Conservation (phyloP, 2,329 filamentous ascomycete species). For the Hortaea sp. region DNA sequence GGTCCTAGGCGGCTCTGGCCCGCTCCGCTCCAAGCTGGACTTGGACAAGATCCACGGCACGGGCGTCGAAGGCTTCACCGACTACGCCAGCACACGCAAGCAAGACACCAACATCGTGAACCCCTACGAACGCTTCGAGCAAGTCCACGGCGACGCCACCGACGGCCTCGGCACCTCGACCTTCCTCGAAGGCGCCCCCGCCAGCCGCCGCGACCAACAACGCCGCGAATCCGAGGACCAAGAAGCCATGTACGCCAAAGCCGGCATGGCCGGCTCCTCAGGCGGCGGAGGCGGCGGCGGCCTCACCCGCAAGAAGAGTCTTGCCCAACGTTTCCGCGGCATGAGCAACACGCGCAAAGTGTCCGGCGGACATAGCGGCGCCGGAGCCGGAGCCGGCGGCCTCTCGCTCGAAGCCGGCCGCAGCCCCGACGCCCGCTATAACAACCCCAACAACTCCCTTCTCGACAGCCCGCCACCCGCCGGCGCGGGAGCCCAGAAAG, state of each 20-base stretch:
- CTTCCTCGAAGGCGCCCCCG: conserved; percentile 88
- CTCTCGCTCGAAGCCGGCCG: neutral
- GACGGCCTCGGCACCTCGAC: conserved; percentile 86
- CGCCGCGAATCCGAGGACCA: conserved; percentile 61
- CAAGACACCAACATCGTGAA: conserved; percentile 47
- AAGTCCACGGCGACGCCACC: conserved; percentile 74
- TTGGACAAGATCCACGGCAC: conserved; percentile 80
- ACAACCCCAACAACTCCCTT: conserved; percentile 9
- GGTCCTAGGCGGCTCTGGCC: conserved; percentile 76
- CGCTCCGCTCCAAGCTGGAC: conserved; percentile 70
- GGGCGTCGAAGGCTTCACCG: conserved; percentile 75
- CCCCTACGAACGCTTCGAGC: conserved; percentile 54
- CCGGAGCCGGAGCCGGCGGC: conserved; percentile 12
- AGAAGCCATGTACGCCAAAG: conserved; percentile 24
- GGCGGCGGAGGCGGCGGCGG: conserved; percentile 38
- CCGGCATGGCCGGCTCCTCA: neutral
- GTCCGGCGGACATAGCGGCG: conserved; percentile 29
- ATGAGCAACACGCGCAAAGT: conserved; percentile 60
- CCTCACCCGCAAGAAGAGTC: conserved; percentile 82
- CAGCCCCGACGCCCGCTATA: neutral
- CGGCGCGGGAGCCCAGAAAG: conserved; percentile 8
- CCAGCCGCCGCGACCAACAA: conserved; percentile 68
- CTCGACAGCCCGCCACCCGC: conserved; percentile 9
- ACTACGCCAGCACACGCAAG: conserved; percentile 51
- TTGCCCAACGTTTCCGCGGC: conserved; percentile 82